Base-by-base conservation (phyloP, 2,329 filamentous ascomycete species). In the Neofusicoccum parvum region DNA sequence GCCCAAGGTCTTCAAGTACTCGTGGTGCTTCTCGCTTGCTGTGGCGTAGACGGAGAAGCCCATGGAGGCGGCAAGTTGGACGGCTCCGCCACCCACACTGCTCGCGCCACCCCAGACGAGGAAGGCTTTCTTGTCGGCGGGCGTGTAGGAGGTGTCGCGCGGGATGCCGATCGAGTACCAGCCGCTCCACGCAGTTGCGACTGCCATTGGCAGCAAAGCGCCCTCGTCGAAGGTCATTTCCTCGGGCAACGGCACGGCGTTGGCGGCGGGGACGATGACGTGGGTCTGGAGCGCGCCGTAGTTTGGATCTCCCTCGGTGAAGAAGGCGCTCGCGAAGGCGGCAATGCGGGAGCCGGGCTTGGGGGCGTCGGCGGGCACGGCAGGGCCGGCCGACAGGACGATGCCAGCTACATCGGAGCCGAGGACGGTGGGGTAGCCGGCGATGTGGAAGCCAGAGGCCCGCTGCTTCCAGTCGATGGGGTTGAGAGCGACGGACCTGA, bases 101-200 rank as follows among this genome's bases (percentile, higher is more conserved):
- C 51, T 65, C 15, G 67, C 65, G 5, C 58, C 67, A 50, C 68
- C 62, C 68, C 67, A 69, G 39, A 69, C 43, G 23, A 69, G 67
- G 3, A 69, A 17, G 43, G 48, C 65, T 5, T 56, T 37, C 0
- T 76, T 77, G 49, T 70, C 45, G 72, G 66, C 5, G 68, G 77
- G 62, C 72, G 78, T 48, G 68, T 77, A 85, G 41, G 50, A 64
- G 14, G 69, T 70, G 17, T 73, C 67, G 20, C 67, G 67, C 0
- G 86, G 86, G 0, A 87, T 78, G 37, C 81, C 79, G 20, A 90
- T 73, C 0, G 74, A 78, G 12, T 89, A 76, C 67, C 89, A 85
- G 1, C 73, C 73, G 1, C 78, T 80, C 2, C 85, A 72, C 5
- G 84, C 77, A 70, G 89, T 85, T 72, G 86, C 88, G 36, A 89